A percentile compares a stretch with the other conserved stretches of the same genome.
Conservation (phyloP, 73 alveolate species). For the Paramecium sexaurelia region DNA sequence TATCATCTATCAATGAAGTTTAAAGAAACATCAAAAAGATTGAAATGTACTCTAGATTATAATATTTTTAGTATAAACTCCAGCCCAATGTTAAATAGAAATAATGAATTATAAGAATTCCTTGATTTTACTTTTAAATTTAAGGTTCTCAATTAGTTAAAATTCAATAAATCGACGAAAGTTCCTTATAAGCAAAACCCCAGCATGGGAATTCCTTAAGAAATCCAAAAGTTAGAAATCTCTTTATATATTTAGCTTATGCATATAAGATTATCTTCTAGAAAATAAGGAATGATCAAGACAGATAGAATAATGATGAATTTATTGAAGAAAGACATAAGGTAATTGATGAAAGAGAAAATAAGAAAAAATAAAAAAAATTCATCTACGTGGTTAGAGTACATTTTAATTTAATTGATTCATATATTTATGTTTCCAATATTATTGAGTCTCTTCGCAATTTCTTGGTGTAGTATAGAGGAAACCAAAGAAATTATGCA, state of each 20-base stretch:
- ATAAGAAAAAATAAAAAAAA: neutral
- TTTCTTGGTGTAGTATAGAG: neutral
- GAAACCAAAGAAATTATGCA: conserved; percentile 33
- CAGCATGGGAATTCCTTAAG: neutral
- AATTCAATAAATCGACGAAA: neutral
- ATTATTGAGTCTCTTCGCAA: neutral
- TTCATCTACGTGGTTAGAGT: conserved; percentile 28
- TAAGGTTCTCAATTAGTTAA: neutral
- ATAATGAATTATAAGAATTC: neutral
- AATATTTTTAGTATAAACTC: neutral
- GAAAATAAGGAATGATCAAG: neutral
- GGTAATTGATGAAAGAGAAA: neutral
- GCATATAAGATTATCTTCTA: neutral
- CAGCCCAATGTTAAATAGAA: neutral
- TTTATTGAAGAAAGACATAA: neutral
- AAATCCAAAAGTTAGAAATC: neutral
- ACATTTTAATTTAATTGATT: conserved; percentile 15
- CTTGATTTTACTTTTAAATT: neutral
- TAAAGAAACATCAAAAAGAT: neutral
- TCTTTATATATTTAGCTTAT: too few relatives aligned
- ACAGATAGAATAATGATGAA: neutral
- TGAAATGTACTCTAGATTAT: neutral
- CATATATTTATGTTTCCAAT: conserved; percentile 26
- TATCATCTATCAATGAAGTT: neutral
- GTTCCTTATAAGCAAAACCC: conserved; percentile 33